Conservation (phyloP, 768 basidiomycete species). For the Boletus coccyginus region DNA sequence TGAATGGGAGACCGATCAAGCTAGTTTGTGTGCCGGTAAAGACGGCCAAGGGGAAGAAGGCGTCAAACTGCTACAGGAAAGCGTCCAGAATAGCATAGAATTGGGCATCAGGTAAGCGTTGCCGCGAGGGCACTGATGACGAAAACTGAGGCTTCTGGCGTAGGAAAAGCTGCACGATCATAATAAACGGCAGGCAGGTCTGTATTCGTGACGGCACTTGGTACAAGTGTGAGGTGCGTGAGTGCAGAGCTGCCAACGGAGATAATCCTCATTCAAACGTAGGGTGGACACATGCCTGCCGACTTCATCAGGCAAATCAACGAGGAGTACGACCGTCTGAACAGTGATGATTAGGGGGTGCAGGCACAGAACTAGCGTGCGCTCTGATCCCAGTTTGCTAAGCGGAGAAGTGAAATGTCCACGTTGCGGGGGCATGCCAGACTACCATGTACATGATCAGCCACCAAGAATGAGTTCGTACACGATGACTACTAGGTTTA, state of each 20-base stretch:
- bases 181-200: conserved; percentile 64
- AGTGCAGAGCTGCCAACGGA: conserved; percentile 20
- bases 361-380: conserved; percentile 4
- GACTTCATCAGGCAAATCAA: conserved; percentile 82
- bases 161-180: conserved; percentile 85
- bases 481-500: conserved; percentile 84
- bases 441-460: conserved; percentile 27
- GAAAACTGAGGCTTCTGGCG: conserved; percentile 7
- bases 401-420: conserved; percentile 15
- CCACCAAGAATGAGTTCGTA: conserved; percentile 77
- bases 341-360: conserved; percentile 33
- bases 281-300: conserved; percentile 70
- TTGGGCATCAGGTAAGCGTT: conserved; percentile 56
- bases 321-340: conserved; percentile 66
- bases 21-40: conserved; percentile 56
- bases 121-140: not conserved
- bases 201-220: conserved; percentile 78
- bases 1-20: conserved; percentile 63
- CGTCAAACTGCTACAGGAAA: conserved; percentile 58
- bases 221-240: conserved; percentile 73
- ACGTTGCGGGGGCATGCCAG: conserved; percentile 11
- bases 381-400: conserved; percentile 9
- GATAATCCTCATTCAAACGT: conserved; percentile 23
- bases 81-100: conserved; percentile 41
- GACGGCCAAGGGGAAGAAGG: conserved; percentile 66